Conservation (phyloP, 192 early-diverging fungal genomes). For the Backusella sp. region DNA sequence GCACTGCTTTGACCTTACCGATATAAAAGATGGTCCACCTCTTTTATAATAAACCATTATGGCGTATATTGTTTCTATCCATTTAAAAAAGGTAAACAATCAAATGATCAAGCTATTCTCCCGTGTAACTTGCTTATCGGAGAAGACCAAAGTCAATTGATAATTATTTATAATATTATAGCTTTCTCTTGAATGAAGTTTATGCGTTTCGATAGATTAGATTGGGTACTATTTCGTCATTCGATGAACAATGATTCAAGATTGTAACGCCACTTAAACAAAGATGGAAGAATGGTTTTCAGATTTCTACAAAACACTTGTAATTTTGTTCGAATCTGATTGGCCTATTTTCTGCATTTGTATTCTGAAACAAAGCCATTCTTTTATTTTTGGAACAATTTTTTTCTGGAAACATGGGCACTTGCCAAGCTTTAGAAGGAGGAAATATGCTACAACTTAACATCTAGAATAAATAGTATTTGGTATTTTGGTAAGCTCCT, state of each 20-base stretch:
- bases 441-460: background rate
- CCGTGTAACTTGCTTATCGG: background rate
- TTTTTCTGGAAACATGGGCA: background rate
- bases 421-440: background rate
- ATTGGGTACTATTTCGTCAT: background rate
- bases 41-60: no score
- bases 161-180: no score
- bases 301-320: background rate
- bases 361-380: background rate
- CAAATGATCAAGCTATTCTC: background rate
- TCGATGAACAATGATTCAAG: background rate
- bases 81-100: background rate
- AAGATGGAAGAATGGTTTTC: no score
- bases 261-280: no score
- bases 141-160: background rate
- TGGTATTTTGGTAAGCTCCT: no score
- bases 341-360: background rate
- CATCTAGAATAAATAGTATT: no score
- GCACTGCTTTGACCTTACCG: no score
- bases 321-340: background rate
- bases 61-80: background rate
- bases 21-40: no score
- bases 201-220: background rate
- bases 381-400: background rate
- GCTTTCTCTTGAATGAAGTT: background rate